Evolutionary conservation across 176 grass and related monocot species (phyloP).

Genomic region (Avena sativa): DNA sequence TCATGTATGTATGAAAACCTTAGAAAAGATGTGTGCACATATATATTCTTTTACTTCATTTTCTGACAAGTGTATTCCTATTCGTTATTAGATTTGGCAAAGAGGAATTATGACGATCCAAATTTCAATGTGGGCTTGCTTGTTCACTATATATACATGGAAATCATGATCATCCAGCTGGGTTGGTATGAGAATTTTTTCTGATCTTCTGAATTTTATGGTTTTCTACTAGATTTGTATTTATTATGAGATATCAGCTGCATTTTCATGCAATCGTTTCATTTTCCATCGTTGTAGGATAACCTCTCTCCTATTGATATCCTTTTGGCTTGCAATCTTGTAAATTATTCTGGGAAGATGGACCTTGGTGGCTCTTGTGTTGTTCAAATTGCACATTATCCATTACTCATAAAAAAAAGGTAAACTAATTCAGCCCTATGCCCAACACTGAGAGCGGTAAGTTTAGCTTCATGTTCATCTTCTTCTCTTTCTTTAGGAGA

Average conservation of each 20-base stretch:
- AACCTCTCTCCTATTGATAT: conserved; percentile 96
- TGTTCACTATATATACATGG: conserved; percentile 96
- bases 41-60: neutral
- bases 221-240: too few species aligned
- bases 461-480: too few species aligned
- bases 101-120: conserved; percentile 91
- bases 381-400: conserved; percentile 78
- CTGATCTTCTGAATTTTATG: conserved; percentile 4
- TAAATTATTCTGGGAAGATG: conserved; percentile 98
- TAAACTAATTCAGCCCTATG: conserved; percentile 18
- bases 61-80: neutral
- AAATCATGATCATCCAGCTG: conserved; percentile 85
- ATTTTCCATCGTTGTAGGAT: conserved; percentile 63
- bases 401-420: conserved; percentile 93
- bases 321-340: conserved; percentile 93
- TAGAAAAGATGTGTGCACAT: neutral
- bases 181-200: conserved; percentile 62
- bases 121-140: conserved; percentile 86
- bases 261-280: conserved; percentile 19
- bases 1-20: neutral
- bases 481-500: too few species aligned
- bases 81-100: conserved; percentile 64
- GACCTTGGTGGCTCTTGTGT: conserved; percentile 86
- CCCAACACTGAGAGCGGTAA: too few species aligned
- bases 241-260: conserved; percentile 3